Evolutionary conservation across 2,329 filamentous ascomycete genomes (phyloP).

Genomic region (Parascedosporium putredinis): DNA sequence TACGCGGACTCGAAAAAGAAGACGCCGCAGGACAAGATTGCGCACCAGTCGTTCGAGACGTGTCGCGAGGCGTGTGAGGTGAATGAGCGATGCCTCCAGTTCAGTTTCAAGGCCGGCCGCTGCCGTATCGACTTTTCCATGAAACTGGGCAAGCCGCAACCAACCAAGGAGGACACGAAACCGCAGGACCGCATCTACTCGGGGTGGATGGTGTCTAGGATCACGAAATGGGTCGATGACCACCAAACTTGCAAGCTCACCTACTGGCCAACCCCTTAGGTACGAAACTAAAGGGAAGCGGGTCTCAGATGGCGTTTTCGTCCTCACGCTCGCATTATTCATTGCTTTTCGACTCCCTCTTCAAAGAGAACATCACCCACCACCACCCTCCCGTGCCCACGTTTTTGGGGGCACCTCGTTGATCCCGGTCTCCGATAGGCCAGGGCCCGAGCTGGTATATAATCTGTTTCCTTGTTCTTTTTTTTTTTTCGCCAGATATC

Average conservation of each 20-base stretch:
- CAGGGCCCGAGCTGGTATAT: too few species aligned
- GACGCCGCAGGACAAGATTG: constrained; percentile 26
- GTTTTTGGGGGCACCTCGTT: too few species aligned
- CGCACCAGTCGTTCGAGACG: constrained; percentile 29
- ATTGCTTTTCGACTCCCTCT: constrained; percentile 5
- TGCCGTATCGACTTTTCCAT: constrained; percentile 26
- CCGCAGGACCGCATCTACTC: constrained; percentile 23
- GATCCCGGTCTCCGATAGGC: too few species aligned
- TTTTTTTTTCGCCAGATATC: too few species aligned
- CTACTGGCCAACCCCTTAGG: constrained; percentile 19
- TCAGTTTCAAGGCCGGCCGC: constrained; percentile 25
- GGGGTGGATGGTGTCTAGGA: constrained; percentile 31
- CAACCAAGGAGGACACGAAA: constrained; percentile 16
- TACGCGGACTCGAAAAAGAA: constrained; percentile 23
- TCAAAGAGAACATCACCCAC: too few species aligned
- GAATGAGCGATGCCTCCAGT: constrained; percentile 28
- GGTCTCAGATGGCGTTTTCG: too few species aligned
- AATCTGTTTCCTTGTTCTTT: too few species aligned
- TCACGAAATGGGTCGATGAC: constrained; percentile 27
- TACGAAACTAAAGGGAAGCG: not conserved
- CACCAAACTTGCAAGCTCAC: constrained; percentile 24
- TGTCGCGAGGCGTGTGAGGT: constrained; percentile 35
- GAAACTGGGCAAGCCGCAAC: constrained; percentile 26
- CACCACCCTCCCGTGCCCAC: too few species aligned
- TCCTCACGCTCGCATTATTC: not conserved